Evolutionary conservation across 192 early-diverging fungal species (phyloP).

Genomic region (Entomortierella lignicola): DNA sequence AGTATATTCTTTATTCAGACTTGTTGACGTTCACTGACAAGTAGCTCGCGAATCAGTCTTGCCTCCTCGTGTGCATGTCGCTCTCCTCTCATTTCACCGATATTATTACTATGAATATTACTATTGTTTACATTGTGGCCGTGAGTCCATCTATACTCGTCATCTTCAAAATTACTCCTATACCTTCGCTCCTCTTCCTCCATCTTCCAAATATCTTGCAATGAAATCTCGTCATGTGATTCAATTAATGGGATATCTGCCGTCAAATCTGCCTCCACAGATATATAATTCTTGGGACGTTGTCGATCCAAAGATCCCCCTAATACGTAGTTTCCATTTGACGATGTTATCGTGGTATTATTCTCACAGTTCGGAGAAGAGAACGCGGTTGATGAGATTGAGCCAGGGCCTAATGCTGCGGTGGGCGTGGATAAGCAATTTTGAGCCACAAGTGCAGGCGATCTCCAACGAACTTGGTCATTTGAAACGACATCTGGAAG

Average conservation of each 20-base stretch:
- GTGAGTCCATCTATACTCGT: too few relatives aligned
- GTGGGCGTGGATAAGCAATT: constrained; percentile 8
- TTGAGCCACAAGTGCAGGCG: constrained; percentile 31
- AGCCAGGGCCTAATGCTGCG: background rate
- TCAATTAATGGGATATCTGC: constrained; percentile 34
- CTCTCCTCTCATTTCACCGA: constrained; percentile 42
- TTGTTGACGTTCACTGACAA: background rate
- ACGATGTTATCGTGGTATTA: too few relatives aligned
- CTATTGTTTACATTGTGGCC: too few relatives aligned
- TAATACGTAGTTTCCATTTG: background rate
- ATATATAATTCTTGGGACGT: background rate
- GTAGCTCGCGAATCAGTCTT: constrained; percentile 17
- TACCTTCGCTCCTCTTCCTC: constrained; percentile 46
- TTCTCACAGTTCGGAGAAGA: too few relatives aligned
- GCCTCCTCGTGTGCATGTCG: constrained; percentile 39
- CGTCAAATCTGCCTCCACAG: background rate
- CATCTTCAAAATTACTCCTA: background rate
- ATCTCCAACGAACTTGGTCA: constrained; percentile 48
- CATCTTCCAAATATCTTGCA: constrained; percentile 52
- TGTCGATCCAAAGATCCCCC: background rate
- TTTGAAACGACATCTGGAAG: background rate
- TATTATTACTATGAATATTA: too few relatives aligned
- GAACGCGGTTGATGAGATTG: background rate
- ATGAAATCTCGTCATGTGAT: constrained; percentile 25
- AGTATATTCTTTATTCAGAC: too few relatives aligned